phyloP scores from a whole-genome alignment of 208 protist genomes.

The Entamoeba histolytica region DNA sequence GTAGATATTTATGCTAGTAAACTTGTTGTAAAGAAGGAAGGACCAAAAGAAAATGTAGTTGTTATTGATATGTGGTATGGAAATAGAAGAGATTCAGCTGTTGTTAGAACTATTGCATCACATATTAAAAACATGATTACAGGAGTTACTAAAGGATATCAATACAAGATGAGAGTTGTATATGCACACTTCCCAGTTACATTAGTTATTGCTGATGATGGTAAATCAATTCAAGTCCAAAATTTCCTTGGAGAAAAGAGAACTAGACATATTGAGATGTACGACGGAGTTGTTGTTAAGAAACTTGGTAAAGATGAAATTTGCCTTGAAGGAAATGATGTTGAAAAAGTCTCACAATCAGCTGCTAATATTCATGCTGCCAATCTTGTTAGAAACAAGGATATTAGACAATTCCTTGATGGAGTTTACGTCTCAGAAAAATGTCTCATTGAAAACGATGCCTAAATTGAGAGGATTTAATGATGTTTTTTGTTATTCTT shows the following conservation, averaged over 20 bases:
- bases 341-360: conserved; percentile 58
- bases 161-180: conserved; percentile 92
- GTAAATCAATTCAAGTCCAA: conserved; percentile 70
- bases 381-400: conserved; percentile 76
- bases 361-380: conserved; percentile 75
- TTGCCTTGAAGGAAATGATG: conserved; percentile 70
- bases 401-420: conserved; percentile 99
- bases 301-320: conserved; percentile 87
- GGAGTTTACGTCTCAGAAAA: conserved; percentile 92
- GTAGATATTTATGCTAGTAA: conserved; percentile 53
- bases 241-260: conserved; percentile 97
- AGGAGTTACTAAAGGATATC: conserved; percentile 89
- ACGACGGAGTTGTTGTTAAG: conserved; percentile 57
- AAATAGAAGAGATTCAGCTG: conserved; percentile 65
- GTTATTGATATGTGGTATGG: conserved; percentile 74
- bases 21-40: conserved; percentile 3
- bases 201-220: conserved; percentile 55
- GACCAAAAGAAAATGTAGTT: conserved; percentile 30
- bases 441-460: conserved; percentile 22
- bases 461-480: too few species aligned
- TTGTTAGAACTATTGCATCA: conserved; percentile 68
- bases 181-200: conserved; percentile 98
- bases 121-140: conserved; percentile 94
- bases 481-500: too few species aligned
- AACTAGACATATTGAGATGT: conserved; percentile 58